A percentile compares a stretch with the other conserved stretches of the same genome.
These are phyloP conservation scores for Aspergillus melleus DNA, from an alignment of 2,329 filamentous ascomycete species.

Conservation along the genomic window DNA sequence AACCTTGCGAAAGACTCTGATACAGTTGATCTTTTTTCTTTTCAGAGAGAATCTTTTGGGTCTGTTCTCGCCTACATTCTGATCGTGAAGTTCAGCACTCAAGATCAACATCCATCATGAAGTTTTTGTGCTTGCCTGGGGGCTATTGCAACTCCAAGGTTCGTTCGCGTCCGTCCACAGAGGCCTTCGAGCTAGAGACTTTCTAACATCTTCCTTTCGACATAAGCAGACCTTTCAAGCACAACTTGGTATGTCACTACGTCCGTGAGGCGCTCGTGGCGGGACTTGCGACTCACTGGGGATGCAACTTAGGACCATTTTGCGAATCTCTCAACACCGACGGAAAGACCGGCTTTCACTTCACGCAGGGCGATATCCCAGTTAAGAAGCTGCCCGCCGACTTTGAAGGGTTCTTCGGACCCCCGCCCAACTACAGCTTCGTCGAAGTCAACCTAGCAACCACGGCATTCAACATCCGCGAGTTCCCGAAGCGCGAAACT, in stretches of 20 bases:
- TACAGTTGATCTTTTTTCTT: not conserved
- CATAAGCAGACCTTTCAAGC: not conserved
- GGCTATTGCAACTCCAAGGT: constrained; percentile 31
- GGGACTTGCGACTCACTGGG: not conserved
- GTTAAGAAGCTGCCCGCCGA: not conserved
- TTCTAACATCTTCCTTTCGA: not conserved
- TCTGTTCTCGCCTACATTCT: not conserved
- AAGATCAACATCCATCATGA: constrained; percentile 15
- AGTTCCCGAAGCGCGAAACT: constrained; percentile 19
- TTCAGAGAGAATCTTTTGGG: not conserved
- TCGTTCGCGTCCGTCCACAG: constrained; percentile 14
- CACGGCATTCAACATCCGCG: not conserved
- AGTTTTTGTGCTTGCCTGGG: constrained; percentile 30
- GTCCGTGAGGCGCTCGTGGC: no score
- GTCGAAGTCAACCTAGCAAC: constrained; percentile 1
- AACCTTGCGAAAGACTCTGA: not conserved
- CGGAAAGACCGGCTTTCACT: constrained; percentile 10
- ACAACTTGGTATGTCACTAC: not conserved
- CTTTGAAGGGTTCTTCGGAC: constrained; percentile 5
- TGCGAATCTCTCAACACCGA: not conserved
- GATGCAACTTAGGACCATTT: not conserved
- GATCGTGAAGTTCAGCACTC: not conserved
- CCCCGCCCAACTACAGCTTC: constrained; percentile 7
- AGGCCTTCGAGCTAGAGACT: not conserved
- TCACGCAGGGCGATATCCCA: constrained; percentile 15